Conservation (phyloP, 1,284 basidiomycete species). For the Farysia itapuensis region DNA sequence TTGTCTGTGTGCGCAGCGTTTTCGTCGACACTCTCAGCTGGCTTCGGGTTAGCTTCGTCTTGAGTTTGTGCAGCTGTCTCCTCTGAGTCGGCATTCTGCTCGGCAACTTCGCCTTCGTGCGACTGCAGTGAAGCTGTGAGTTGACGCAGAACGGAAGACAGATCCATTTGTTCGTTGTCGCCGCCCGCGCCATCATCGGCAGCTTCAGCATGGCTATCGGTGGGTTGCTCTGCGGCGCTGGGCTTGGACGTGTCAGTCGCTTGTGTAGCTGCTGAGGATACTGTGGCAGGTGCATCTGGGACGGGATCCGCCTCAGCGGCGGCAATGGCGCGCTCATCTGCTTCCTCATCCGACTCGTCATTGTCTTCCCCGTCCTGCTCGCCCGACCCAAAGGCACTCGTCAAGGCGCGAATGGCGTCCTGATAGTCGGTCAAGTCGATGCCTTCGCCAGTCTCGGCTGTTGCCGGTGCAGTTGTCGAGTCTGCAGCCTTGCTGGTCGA, state of each 20-base stretch:
- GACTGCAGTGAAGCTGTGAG: conserved; percentile 47
- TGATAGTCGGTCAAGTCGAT: conserved; percentile 48
- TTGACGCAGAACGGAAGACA: conserved; percentile 32
- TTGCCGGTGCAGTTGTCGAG: background rate
- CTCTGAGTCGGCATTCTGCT: background rate
- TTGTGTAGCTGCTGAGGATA: background rate
- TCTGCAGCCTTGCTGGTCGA: background rate
- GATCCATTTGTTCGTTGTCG: conserved; percentile 34
- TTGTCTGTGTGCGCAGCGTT: background rate
- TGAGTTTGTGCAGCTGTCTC: background rate
- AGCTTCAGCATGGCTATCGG: background rate
- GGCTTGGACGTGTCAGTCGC: background rate
- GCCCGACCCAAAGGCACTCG: conserved; percentile 32
- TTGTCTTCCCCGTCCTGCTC: conserved; percentile 21
- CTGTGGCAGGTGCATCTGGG: background rate
- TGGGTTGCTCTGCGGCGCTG: background rate
- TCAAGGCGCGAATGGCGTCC: conserved; percentile 48
- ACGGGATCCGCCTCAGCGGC: conserved; percentile 41
- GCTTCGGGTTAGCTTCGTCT: background rate
- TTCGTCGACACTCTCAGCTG: background rate
- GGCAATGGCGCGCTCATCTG: conserved; percentile 48
- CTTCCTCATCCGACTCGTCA: conserved; percentile 37
- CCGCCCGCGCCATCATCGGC: conserved; percentile 4
- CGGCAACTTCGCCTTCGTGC: conserved; percentile 8
- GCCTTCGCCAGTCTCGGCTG: conserved; percentile 19